Evolutionary conservation across 768 basidiomycete genomes (phyloP).

Genomic region (Phanerochaete carnosa): DNA sequence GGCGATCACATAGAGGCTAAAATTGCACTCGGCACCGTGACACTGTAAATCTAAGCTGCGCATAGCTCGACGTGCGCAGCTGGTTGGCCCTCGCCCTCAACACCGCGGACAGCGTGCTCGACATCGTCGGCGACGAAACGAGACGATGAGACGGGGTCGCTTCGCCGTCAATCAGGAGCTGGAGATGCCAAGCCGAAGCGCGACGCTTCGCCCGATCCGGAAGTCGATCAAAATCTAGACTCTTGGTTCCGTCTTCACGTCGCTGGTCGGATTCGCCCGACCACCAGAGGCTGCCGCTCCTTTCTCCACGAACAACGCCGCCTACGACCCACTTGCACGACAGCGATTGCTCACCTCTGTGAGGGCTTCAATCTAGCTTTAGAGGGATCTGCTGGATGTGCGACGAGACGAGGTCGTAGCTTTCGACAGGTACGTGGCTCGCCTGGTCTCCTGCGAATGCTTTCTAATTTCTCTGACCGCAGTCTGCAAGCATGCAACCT

Average conservation of each 20-base stretch:
- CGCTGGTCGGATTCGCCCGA: neutral
- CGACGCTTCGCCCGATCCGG: conserved; percentile 5
- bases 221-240: conserved; percentile 1
- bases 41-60: neutral
- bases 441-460: neutral
- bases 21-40: neutral
- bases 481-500: conserved; percentile 21
- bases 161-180: neutral
- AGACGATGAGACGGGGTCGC: neutral
- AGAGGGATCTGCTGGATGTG: neutral
- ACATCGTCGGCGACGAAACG: neutral
- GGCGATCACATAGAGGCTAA: neutral
- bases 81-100: neutral
- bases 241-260: neutral
- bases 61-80: neutral
- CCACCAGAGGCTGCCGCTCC: neutral
- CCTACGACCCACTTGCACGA: neutral
- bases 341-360: neutral
- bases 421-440: neutral
- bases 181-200: conserved; percentile 1
- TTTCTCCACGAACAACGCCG: neutral
- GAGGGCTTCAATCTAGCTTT: neutral
- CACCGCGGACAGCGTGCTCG: neutral
- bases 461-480: neutral
- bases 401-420: neutral